phyloP scores from a whole-genome alignment of 345 rosid species.

The Heritiera fomes region DNA sequence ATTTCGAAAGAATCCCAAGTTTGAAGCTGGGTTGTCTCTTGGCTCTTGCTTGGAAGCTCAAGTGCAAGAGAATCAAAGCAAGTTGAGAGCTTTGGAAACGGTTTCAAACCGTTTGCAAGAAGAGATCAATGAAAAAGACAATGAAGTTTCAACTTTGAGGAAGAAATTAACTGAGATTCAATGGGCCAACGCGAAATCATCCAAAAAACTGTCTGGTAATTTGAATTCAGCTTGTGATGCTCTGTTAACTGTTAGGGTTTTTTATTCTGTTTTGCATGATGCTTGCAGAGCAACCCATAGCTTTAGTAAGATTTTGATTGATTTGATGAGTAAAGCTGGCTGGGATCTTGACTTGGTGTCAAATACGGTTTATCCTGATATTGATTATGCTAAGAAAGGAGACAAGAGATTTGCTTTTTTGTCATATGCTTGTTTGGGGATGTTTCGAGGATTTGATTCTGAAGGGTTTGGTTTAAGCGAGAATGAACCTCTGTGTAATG shows the following conservation, averaged over 20 bases:
- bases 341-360: constrained; percentile 96
- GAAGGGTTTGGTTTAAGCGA: constrained; percentile 49
- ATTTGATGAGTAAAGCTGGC: constrained; percentile 75
- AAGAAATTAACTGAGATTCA: constrained; percentile 63
- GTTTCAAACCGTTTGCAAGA: constrained; percentile 76
- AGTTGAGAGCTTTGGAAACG: constrained; percentile 70
- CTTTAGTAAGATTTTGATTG: constrained; percentile 72
- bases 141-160: constrained; percentile 56
- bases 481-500: constrained; percentile 36
- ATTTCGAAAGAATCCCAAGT: constrained; percentile 47
- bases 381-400: constrained; percentile 51
- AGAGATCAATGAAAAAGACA: constrained; percentile 73
- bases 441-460: constrained; percentile 73
- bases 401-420: constrained; percentile 70
- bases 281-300: constrained; percentile 55
- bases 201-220: constrained; percentile 53
- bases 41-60: constrained; percentile 86
- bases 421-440: constrained; percentile 74
- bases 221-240: constrained; percentile 54
- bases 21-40: constrained; percentile 43
- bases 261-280: constrained; percentile 66
- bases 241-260: constrained; percentile 62
- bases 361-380: constrained; percentile 55
- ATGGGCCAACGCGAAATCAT: constrained; percentile 49
- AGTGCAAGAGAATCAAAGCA: constrained; percentile 94